phyloP scores from a whole-genome alignment of 2,329 filamentous ascomycete genomes.

The Fonsecaea monophora region DNA sequence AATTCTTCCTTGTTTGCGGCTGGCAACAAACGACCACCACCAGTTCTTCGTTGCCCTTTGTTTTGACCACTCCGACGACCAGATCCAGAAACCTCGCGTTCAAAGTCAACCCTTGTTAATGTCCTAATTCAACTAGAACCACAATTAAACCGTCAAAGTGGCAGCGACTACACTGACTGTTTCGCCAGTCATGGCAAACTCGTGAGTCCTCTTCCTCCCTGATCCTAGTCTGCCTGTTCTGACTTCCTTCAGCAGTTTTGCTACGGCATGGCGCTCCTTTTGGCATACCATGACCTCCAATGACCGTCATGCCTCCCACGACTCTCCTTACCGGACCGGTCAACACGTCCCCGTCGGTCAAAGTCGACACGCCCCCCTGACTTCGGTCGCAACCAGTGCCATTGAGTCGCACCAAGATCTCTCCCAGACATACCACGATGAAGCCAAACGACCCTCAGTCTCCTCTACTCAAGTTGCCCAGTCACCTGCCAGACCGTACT shows the following conservation, averaged over 20 bases:
- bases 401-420: constrained; percentile 88
- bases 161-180: constrained; percentile 32
- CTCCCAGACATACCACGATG: constrained; percentile 77
- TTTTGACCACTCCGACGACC: constrained; percentile 24
- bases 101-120: constrained; percentile 25
- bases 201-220: constrained; percentile 26
- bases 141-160: constrained; percentile 33
- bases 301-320: constrained; percentile 85
- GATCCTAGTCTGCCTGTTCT: constrained; percentile 12
- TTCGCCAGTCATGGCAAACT: constrained; percentile 39
- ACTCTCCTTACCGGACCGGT: constrained; percentile 90
- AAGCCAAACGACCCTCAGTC: constrained; percentile 62
- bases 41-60: constrained; percentile 22
- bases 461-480: constrained; percentile 62
- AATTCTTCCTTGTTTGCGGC: constrained; percentile 33
- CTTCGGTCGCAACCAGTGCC: constrained; percentile 83
- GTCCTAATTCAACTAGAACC: constrained; percentile 24
- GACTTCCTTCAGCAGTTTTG: constrained; percentile 33
- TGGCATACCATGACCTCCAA: constrained; percentile 89
- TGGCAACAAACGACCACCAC: constrained; percentile 18
- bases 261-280: constrained; percentile 77
- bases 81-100: not conserved
- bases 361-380: constrained; percentile 80
- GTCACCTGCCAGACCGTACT: constrained; percentile 75
- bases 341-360: constrained; percentile 87